These are phyloP conservation scores for Casuarina cunninghamiana DNA, from an alignment of 306 rosid genomes.

Conservation along the genomic window DNA sequence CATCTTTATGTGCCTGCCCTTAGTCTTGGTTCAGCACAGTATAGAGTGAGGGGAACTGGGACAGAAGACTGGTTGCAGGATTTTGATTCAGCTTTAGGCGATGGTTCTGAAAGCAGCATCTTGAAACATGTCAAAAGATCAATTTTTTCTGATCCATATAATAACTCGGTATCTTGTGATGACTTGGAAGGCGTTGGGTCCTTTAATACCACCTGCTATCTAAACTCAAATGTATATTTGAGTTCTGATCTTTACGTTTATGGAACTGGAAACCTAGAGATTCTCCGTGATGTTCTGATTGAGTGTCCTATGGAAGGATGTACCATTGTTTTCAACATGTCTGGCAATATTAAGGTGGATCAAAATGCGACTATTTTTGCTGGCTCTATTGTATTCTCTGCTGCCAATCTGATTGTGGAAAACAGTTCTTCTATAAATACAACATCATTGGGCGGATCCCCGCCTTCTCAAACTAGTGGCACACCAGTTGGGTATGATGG, in stretches of 20 bases:
- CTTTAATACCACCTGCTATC: conserved; percentile 85
- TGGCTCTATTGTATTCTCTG: conserved; percentile 78
- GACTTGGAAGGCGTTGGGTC: conserved; percentile 95
- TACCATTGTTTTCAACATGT: conserved; percentile 66
- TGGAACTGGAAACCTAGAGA: conserved; percentile 92
- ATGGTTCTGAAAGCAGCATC: conserved; percentile 37
- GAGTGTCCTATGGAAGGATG: conserved; percentile 79
- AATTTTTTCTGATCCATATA: conserved; percentile 37
- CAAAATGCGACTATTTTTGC: conserved; percentile 71
- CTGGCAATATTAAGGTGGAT: conserved; percentile 88
- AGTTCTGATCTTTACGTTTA: conserved; percentile 58
- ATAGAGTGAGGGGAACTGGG: conserved; percentile 36
- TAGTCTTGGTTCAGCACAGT: conserved; percentile 46
- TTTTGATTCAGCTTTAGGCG: conserved; percentile 33
- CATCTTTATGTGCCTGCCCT: conserved; percentile 44
- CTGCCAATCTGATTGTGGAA: conserved; percentile 76
- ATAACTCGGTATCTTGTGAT: conserved; percentile 62
- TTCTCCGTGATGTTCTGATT: conserved; percentile 78
- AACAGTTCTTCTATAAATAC: conserved; percentile 65
- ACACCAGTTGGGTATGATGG: conserved; percentile 86
- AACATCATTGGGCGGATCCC: conserved; percentile 84
- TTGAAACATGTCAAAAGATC: conserved; percentile 28
- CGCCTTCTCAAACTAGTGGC: conserved; percentile 98
- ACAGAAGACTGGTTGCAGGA: conserved; percentile 40
- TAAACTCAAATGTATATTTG: conserved; percentile 65